Conservation (phyloP, 345 rosid genomes). For the Lepidium africanum region DNA sequence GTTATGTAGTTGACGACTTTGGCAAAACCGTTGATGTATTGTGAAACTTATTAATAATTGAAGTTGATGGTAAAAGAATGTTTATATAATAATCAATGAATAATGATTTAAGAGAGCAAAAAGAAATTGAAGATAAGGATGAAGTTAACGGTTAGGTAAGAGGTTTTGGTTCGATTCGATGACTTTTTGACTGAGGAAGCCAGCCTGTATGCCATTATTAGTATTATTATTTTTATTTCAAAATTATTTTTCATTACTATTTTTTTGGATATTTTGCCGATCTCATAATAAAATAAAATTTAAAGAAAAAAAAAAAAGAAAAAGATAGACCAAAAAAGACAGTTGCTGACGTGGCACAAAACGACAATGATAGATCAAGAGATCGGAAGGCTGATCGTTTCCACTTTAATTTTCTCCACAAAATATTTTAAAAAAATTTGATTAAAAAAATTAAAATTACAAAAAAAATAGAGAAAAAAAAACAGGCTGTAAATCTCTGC, state of each 20-base stretch:
- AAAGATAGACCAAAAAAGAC: conserved; percentile 22
- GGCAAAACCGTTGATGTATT: background rate
- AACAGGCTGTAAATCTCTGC: conserved; percentile 65
- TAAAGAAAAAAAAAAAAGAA: background rate
- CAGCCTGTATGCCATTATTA: conserved; percentile 66
- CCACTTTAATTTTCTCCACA: conserved; percentile 38
- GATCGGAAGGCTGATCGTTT: conserved; percentile 56
- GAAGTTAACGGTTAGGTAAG: conserved; percentile 45
- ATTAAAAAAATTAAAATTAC: background rate
- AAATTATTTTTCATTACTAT: background rate
- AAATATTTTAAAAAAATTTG: too few relatives aligned
- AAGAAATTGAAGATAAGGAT: conserved; percentile 40
- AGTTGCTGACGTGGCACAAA: conserved; percentile 53
- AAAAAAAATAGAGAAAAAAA: background rate
- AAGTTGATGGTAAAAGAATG: conserved; percentile 3
- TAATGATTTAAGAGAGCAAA: background rate
- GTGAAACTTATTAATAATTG: background rate
- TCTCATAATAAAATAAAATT: background rate
- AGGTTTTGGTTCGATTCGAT: conserved; percentile 31
- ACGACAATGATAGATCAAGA: conserved; percentile 66
- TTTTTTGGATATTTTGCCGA: conserved; percentile 4
- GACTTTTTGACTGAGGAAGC: conserved; percentile 57
- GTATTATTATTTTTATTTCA: background rate
- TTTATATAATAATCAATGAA: background rate
- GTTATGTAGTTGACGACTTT: too few relatives aligned